phyloP scores from a whole-genome alignment of 192 early-diverging fungal genomes.

The Chytriomyces sp. region DNA sequence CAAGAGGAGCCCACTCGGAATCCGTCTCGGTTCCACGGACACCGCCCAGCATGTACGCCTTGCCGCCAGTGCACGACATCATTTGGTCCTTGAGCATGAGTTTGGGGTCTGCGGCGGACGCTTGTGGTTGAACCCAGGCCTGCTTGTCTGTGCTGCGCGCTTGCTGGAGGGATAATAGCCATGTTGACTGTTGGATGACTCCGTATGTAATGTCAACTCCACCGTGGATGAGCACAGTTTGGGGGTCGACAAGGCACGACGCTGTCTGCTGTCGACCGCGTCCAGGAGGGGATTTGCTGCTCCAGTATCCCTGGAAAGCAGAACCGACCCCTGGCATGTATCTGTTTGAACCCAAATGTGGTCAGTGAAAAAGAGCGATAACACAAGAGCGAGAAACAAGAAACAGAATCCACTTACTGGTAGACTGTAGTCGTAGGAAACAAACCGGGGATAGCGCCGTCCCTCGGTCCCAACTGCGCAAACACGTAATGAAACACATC shows the following conservation, averaged over 20 bases:
- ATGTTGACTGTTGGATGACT: constrained; percentile 1
- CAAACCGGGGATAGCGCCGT: neutral
- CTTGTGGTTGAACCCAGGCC: constrained; percentile 7
- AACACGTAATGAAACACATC: neutral
- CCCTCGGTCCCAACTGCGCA: neutral
- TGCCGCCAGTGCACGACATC: constrained; percentile 16
- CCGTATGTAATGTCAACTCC: neutral
- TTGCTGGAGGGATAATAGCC: neutral
- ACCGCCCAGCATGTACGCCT: constrained; percentile 22
- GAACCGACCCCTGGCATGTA: neutral
- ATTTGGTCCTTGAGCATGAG: constrained; percentile 9
- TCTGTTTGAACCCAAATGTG: neutral
- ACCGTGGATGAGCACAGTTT: constrained; percentile 24
- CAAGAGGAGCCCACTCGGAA: neutral
- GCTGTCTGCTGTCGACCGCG: neutral
- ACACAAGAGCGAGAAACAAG: neutral
- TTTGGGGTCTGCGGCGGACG: neutral
- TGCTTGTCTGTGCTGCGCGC: neutral
- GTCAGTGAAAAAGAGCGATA: neutral
- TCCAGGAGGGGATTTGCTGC: neutral
- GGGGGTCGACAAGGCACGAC: constrained; percentile 6
- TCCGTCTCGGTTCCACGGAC: neutral
- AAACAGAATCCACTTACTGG: neutral
- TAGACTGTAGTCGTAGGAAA: neutral
- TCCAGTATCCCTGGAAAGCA: neutral